Base-by-base conservation (phyloP, 106 monocot genomes). In the Dendrobium catenatum region DNA sequence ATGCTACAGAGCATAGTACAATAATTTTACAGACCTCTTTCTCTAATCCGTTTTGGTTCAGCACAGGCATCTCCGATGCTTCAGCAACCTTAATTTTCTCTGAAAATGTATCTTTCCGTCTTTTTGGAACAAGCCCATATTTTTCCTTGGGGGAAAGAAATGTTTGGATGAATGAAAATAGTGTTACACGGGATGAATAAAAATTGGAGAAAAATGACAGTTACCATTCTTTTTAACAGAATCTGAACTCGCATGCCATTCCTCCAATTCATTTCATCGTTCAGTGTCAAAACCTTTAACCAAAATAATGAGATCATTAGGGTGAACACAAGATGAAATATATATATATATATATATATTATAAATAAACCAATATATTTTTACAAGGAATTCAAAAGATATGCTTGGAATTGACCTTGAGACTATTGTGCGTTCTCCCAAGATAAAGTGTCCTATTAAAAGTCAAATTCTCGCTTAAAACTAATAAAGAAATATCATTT, bases 241-340 rank as follows among this genome's bases (percentile, higher is more conserved):
- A 85, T 79, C 80, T 89, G 84, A 46, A 96, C 96, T 31, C 83
- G 86, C 83, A 96, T 83, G 22, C 97, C 97, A 81, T 77, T 92
- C 80, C 97, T 92, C 94, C 94, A 96, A 80, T 92, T 87, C 42
- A 79, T 92, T 81, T 88, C 86, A 86, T 96, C 94, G 83, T 94
- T 92, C 75, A 96, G 64, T 41, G 81, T 64, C 10, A 75, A 55
- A 20, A 91, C 94, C 96, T 96, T 72, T 83, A 18, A 56, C 42
- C 70, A 40, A 43, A 19, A 31, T 72, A 11, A 54, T 15, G 78
- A 67, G 6, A 56, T 54, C 51, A 76, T n/a, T 51, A 76, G 22
- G 16, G 9, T 4, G 49, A 54, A 8, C 26, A 54, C 16, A 55
- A 29, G 1, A 27, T 49, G n/a, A 54, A 33, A 49, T 31, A 31